Evolutionary conservation across 371 early-diverging fungal species (phyloP), one percentile per base, ranked within the genome.

Genomic region (Haplosporangium sp.): DNA sequence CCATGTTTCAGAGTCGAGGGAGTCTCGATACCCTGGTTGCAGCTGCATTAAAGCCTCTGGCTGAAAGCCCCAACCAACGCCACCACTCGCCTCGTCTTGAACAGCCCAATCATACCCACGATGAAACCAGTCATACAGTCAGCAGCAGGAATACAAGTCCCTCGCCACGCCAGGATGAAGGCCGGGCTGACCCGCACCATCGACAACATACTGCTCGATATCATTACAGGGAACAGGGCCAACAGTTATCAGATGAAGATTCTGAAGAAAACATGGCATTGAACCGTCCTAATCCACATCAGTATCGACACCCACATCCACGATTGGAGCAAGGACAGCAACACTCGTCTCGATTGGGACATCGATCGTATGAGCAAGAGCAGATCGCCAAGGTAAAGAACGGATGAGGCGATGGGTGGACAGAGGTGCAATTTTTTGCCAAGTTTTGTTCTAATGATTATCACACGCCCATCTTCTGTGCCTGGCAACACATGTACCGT

Each of bases 1-100:
- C 47, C 3, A 23, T 41, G 40, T 74, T 53, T 59, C 63, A 72
- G 46, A 55, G 60, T 62, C 64, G 73, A 47, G 72, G 73, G 11
- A 68, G 62, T 41, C 69, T 79, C 9, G 79, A 79, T 20, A 68
- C 79, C 36, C 55, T 79, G 14, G 79, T 62, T 8, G 69, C 72
- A n/a, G 79, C 79, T 20, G 79, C 79, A 1, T 52, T 79, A 52
- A 72, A 79, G 18, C 72, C 79, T 23, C 18, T 63, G 46, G 59
- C 45, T 20, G 69, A 59, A 4, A 48, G 43, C 13, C 64, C 45
- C 29, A 20, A 51, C 7, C 61, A 46, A 43, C 61, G 46, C 55
- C 52, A 40, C 38, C 57, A 51, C 38, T 41, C 58, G 12, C n/a
- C 62, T 18, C 43, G 46, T n/a, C 38, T 46, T 40, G 41, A 58